Percentiles rank a stretch among this genome's conserved stretches.
These are phyloP conservation scores for Pyrus betulifolia DNA, from an alignment of 306 rosid species.

Conservation along the genomic window DNA sequence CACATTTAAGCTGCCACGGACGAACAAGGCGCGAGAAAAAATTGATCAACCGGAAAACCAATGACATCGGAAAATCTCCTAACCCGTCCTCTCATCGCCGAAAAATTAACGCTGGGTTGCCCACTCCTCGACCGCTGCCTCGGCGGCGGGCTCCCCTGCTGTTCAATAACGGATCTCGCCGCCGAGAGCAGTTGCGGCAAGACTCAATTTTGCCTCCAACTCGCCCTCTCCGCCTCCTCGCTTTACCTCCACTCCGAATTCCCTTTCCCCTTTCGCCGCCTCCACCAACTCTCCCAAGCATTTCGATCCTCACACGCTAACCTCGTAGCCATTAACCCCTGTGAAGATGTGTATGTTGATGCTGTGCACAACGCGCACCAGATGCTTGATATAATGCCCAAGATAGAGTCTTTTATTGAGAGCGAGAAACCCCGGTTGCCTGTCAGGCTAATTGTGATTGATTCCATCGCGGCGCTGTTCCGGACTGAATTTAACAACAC, in stretches of 20 bases:
- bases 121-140: slow-evolving; percentile 53
- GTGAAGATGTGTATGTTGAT: slow-evolving; percentile 33
- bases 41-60: neutral
- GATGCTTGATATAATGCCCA: slow-evolving; percentile 36
- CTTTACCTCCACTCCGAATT: slow-evolving; percentile 68
- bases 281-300: slow-evolving; percentile 49
- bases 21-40: neutral
- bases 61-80: slow-evolving; percentile 45
- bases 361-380: slow-evolving; percentile 44
- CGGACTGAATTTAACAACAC: slow-evolving; percentile 77
- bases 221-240: slow-evolving; percentile 61
- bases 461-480: slow-evolving; percentile 81
- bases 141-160: slow-evolving; percentile 70
- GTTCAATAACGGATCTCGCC: slow-evolving; percentile 62
- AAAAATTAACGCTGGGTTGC: slow-evolving; percentile 60
- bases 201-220: slow-evolving; percentile 89
- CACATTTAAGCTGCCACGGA: neutral
- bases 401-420: slow-evolving; percentile 30
- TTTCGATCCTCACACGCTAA: slow-evolving; percentile 22
- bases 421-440: slow-evolving; percentile 31
- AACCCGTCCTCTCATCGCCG: slow-evolving; percentile 13
- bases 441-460: slow-evolving; percentile 53
- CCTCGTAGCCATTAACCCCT: slow-evolving; percentile 25
- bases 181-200: slow-evolving; percentile 81
- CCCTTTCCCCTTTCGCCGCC: slow-evolving; percentile 78